Evolutionary conservation across 768 basidiomycete species (phyloP), one percentile per base, ranked within the genome.

Genomic region (Amanita molliuscula): DNA sequence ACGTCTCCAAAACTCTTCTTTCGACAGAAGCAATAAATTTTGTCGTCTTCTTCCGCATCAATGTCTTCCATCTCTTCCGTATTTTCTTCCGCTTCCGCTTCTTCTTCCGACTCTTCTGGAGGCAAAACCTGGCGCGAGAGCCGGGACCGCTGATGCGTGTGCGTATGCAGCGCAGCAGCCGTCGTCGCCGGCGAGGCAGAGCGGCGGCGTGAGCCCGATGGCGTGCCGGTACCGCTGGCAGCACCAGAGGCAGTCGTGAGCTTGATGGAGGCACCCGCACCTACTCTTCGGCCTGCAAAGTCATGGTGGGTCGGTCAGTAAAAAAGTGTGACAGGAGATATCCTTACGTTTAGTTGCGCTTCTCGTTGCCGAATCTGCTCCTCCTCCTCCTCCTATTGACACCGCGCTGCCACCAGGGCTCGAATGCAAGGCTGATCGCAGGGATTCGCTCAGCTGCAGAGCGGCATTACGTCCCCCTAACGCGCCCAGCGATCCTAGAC

Each of bases 1-100:
- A 77, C 75, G 53, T 83, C 74, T 41, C 72, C 74, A 53, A 71
- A 75, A 54, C 71, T 74, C 52, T 66, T 68, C 54, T 72, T 74
- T 57, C 72, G 72, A 51, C 76, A 77, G 65, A 75, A 71, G 59
- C 76, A 77, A 53, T 77, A 77, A 25, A 71, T 56, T 9, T 65
- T 67, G 51, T 74, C 71, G 51, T 76, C 75, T 34, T 74, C 74
- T n/a, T 60, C 69, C 51, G 73, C 71, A 52, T 76, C 75, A 25
- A 73, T 74, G n/a, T 61, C 69, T 40, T 73, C 75, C 49, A 50
- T 44, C 33, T 44, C 48, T 41, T 49, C 49, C 20, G 41, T 25
- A 31, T 44, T 44, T 5, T 43, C 49, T 21, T 44, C 49, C 29
- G 67, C 71, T 25, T 67, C 70, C 5, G 66, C 70, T 36, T 67